phyloP scores from a whole-genome alignment of 106 monocot species.

The Acorus gramineus region DNA sequence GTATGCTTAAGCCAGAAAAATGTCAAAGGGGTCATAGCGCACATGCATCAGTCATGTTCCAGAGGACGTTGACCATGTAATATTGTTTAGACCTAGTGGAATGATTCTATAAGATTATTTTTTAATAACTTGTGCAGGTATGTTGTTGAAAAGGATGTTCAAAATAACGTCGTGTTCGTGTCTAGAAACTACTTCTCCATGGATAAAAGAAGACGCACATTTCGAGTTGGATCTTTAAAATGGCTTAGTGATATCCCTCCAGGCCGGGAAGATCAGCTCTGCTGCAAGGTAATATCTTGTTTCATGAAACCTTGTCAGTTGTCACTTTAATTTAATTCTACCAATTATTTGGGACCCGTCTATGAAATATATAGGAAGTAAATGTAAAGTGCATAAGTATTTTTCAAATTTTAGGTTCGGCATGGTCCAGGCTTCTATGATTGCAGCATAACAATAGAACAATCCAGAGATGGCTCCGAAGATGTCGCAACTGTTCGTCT shows the following conservation, averaged over 20 bases:
- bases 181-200: conserved; percentile 92
- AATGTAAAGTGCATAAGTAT: too few relatives aligned
- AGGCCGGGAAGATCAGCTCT: conserved; percentile 28
- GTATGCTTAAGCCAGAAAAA: too few relatives aligned
- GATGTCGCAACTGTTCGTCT: conserved; percentile 42
- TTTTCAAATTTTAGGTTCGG: conserved; percentile 47
- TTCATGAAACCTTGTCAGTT: too few relatives aligned
- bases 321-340: not conserved
- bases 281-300: conserved; percentile 58
- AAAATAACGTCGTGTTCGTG: conserved; percentile 88
- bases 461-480: conserved; percentile 14
- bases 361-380: too few relatives aligned
- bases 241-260: conserved; percentile 53
- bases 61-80: too few relatives aligned
- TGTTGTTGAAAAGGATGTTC: conserved; percentile 92
- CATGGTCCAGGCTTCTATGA: conserved; percentile 80
- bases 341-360: not conserved
- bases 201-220: conserved; percentile 70
- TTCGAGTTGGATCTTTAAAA: conserved; percentile 65
- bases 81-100: not conserved
- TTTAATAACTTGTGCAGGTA: conserved; percentile 42
- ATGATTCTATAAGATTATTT: not conserved
- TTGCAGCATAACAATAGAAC: conserved; percentile 40
- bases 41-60: too few relatives aligned
- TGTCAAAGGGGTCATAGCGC: too few relatives aligned